A percentile compares a stretch with the other conserved stretches of the same genome.
phyloP scores from a whole-genome alignment of 495 filamentous ascomycete genomes.

The Podospora pseudoanserina region DNA sequence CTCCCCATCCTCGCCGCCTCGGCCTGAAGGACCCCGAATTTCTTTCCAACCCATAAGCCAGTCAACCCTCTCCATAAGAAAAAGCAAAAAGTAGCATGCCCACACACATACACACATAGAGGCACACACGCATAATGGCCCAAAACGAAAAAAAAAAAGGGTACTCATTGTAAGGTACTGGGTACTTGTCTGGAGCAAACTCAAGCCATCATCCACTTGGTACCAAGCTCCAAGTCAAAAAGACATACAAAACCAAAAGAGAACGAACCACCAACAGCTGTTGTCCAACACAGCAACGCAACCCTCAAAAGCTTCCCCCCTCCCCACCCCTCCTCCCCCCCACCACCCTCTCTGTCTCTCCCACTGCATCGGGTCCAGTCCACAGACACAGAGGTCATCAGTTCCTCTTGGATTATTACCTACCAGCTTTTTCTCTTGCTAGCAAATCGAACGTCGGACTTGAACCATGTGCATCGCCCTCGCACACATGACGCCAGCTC shows the following conservation, averaged over 20 bases:
- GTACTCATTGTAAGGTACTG: neutral
- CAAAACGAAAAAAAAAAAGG: neutral
- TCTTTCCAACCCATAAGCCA: neutral
- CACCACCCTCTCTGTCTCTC: neutral
- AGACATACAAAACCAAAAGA: too few relatives aligned
- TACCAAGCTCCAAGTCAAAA: too few relatives aligned
- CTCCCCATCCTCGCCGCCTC: neutral
- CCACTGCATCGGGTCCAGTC: neutral
- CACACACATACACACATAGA: too few relatives aligned
- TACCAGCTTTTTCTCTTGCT: neutral
- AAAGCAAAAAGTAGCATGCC: neutral
- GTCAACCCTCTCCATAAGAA: neutral
- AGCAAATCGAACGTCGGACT: neutral
- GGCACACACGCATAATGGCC: too few relatives aligned
- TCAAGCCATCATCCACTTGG: too few relatives aligned
- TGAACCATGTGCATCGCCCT: neutral
- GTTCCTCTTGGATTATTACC: neutral
- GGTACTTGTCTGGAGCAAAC: neutral
- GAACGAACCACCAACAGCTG: too few relatives aligned
- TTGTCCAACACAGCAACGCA: neutral
- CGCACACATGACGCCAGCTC: slow-evolving; percentile 1
- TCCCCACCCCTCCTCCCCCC: too few relatives aligned
- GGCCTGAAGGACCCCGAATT: neutral
- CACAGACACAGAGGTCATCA: neutral
- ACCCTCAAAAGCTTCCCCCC: neutral